These are phyloP conservation scores for Chalaropsis ovoidea DNA, from an alignment of 2,329 filamentous ascomycete genomes.

Conservation along the genomic window DNA sequence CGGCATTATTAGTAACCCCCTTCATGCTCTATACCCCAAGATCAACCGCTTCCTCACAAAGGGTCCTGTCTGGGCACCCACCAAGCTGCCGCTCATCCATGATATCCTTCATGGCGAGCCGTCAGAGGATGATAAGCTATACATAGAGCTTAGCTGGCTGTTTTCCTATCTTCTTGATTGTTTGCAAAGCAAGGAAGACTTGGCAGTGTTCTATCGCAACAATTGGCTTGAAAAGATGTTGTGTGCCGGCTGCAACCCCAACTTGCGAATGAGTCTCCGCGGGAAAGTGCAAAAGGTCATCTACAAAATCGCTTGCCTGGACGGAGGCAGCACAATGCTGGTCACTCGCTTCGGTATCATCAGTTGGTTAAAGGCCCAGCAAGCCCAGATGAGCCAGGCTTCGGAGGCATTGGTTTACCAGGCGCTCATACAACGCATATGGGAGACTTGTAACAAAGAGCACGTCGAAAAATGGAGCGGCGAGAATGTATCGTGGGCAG, in stretches of 20 bases:
- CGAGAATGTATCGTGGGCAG: conserved; percentile 16
- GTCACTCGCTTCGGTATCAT: conserved; percentile 65
- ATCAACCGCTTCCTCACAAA: conserved; percentile 74
- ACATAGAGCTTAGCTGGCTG: conserved; percentile 65
- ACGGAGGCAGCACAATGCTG: conserved; percentile 67
- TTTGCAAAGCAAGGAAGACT: conserved; percentile 48
- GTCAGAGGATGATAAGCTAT: conserved; percentile 60
- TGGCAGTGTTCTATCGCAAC: conserved; percentile 50
- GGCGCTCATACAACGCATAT: conserved; percentile 48
- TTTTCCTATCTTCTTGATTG: conserved; percentile 60
- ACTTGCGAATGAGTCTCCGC: conserved; percentile 48
- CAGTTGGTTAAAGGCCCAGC: conserved; percentile 50
- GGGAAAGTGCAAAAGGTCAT: conserved; percentile 53
- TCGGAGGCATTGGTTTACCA: conserved; percentile 43
- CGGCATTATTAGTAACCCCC: conserved; percentile 60
- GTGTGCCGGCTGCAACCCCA: conserved; percentile 56
- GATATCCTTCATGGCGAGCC: conserved; percentile 55
- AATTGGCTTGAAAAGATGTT: conserved; percentile 67
- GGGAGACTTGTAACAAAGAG: conserved; percentile 56
- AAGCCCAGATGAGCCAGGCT: conserved; percentile 35
- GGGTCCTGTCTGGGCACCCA: conserved; percentile 63
- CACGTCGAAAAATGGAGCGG: conserved; percentile 26
- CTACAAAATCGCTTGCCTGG: conserved; percentile 55
- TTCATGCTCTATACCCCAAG: conserved; percentile 76
- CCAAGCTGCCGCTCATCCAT: conserved; percentile 61